Base-by-base conservation (phyloP, 129 eudicot species). In the Gnaphalium uliginosum region DNA sequence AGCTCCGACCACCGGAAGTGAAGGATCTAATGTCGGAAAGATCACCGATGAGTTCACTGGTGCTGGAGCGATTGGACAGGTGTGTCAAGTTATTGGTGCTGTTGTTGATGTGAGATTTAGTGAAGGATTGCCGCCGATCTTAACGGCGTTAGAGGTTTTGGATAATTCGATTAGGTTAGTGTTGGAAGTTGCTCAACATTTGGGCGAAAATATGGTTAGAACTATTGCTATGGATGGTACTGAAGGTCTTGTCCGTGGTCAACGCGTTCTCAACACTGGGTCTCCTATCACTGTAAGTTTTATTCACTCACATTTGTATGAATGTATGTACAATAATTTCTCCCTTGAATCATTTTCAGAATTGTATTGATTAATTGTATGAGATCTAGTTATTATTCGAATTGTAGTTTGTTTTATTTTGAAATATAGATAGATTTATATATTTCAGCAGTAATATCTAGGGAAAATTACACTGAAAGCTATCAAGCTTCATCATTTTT, bases 151-250 rank as follows among this genome's bases (percentile, higher is more conserved):
- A 67, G 99, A 95, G 89, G 99, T 91, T 26, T 51, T 89, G 83
- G 96, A 91, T 60, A 87, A 87, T 73, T 84, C 89, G 77, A 87
- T 89, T 79, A 84, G 99, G 60, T 65, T 95, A 59, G 99, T 95
- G 0, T 57, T 94, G 65, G 99, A 94, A 79, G 99, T 94, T 51
- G 96, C 99, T 5, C 96, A 91, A 53, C 99, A 94, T 83, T 87
- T 94, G 94, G 99, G 97, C 25, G 99, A 87, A 79, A 91, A 65
- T 58, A 86, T 91, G 86, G 99, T 94, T 26, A 77, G 99, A 86
- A 88, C 96, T 27, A 94, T 94, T 79, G 99, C 99, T 80, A 94
- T 94, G 99, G 99, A 94, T 81, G 99, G 97, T 64, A 91, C 99
- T 33, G 99, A 94, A 82, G 99, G 99, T 11, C 86, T 94, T 77